Evolutionary conservation across 805 yeast species (phyloP).

Genomic region (Barnettozyma vustinii): DNA sequence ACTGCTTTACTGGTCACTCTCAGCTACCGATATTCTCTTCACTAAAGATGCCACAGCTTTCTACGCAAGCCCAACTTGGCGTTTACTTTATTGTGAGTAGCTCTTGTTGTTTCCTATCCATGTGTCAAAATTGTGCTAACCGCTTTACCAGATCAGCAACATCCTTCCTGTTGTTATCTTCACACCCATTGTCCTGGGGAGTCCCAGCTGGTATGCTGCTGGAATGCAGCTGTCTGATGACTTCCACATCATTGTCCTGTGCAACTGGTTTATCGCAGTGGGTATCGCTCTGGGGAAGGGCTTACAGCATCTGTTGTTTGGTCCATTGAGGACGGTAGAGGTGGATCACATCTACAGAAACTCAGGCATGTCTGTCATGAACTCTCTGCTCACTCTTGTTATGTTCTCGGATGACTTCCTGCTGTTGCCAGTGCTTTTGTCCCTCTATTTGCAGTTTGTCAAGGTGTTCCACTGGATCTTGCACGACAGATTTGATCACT

Average conservation of each 20-base stretch:
- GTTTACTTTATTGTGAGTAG: conserved; percentile 11
- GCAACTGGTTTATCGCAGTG: conserved; percentile 40
- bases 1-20: too few relatives aligned
- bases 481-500: conserved; percentile 39
- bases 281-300: conserved; percentile 38
- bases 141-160: conserved; percentile 27
- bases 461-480: conserved; percentile 77
- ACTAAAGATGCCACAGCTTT: conserved; percentile 3
- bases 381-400: conserved; percentile 52
- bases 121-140: conserved; percentile 5
- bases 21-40: not conserved
- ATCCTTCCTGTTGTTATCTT: conserved; percentile 32
- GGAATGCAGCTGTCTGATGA: conserved; percentile 49
- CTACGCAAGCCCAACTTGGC: conserved; percentile 17
- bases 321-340: conserved; percentile 70
- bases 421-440: conserved; percentile 36
- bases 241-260: conserved; percentile 34
- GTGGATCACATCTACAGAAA: conserved; percentile 66
- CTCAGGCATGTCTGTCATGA: conserved; percentile 58
- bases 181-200: conserved; percentile 31
- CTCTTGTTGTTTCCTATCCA: not conserved
- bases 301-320: conserved; percentile 56
- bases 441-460: conserved; percentile 40
- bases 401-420: conserved; percentile 46
- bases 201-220: conserved; percentile 41